Evolutionary conservation across 1,284 basidiomycete species (phyloP).

Genomic region (Volvariella surrecta): DNA sequence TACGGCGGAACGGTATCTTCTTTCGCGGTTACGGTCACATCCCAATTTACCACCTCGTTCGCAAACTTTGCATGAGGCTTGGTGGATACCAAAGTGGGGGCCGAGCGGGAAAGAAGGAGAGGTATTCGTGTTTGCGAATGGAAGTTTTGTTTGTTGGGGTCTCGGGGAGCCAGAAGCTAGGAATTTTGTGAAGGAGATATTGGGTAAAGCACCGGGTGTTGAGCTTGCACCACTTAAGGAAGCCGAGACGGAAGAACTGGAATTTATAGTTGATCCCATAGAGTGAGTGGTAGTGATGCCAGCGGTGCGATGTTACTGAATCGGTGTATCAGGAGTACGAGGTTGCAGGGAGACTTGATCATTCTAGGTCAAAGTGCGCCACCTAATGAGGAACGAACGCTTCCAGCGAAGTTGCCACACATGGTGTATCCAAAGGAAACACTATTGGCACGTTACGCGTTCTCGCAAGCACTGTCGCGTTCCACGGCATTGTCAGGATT

Average conservation of each 20-base stretch:
- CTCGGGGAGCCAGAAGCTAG: conserved; percentile 72
- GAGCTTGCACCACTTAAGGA: conserved; percentile 61
- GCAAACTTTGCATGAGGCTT: conserved; percentile 60
- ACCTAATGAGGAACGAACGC: conserved; percentile 32
- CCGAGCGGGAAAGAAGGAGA: conserved; percentile 65
- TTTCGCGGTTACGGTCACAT: conserved; percentile 44
- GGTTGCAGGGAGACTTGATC: conserved; percentile 83
- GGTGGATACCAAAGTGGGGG: conserved; percentile 72
- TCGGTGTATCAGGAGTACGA: conserved; percentile 50
- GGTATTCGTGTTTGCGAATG: conserved; percentile 80
- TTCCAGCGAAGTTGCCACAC: conserved; percentile 36
- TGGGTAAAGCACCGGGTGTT: conserved; percentile 42
- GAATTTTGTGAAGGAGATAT: conserved; percentile 57
- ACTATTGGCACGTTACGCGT: conserved; percentile 79
- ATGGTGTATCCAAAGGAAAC: conserved; percentile 53
- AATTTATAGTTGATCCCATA: conserved; percentile 82
- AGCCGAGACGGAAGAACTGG: conserved; percentile 81
- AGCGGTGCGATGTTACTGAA: conserved; percentile 11
- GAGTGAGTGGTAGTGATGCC: conserved; percentile 44
- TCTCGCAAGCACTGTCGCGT: conserved; percentile 82
- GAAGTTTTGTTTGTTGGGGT: conserved; percentile 86
- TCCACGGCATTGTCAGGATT: conserved; percentile 80
- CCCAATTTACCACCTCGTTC: conserved; percentile 41
- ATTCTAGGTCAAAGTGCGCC: conserved; percentile 70
- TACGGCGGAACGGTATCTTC: conserved; percentile 67